Conservation (phyloP, 352 stramenopile species). For the Globisporangium megalacanthum region DNA sequence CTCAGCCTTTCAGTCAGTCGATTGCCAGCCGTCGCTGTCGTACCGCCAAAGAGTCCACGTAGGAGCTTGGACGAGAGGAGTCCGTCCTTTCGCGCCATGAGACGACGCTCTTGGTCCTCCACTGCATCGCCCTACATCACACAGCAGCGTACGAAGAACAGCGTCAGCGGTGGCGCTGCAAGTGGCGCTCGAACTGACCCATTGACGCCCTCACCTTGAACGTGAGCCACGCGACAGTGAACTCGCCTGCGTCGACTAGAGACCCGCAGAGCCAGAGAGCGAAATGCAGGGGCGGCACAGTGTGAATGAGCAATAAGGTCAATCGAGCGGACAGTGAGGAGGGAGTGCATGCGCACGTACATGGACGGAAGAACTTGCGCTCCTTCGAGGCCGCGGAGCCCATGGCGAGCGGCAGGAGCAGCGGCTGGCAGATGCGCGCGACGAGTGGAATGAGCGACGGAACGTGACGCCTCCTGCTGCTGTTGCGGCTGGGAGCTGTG, state of each 20-base stretch:
- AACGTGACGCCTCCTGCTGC: too few relatives aligned
- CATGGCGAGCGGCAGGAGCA: slow-evolving; percentile 18
- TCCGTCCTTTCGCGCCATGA: slow-evolving; percentile 62
- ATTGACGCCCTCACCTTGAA: slow-evolving; percentile 54
- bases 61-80: slow-evolving; percentile 75
- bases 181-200: too few relatives aligned
- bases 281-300: not conserved
- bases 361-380: slow-evolving; percentile 45
- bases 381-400: slow-evolving; percentile 37
- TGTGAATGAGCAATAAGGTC: not conserved
- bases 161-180: too few relatives aligned
- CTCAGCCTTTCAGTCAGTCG: not conserved
- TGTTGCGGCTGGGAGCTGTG: too few relatives aligned
- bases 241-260: slow-evolving; percentile 66
- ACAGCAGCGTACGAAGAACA: not conserved
- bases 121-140: slow-evolving; percentile 52
- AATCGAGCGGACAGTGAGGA: not conserved
- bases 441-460: too few relatives aligned
- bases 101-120: slow-evolving; percentile 56
- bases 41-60: slow-evolving; percentile 68
- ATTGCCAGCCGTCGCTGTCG: not conserved
- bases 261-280: slow-evolving; percentile 1
- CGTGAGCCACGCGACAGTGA: slow-evolving; percentile 82
- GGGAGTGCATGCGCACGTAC: slow-evolving; percentile 20
- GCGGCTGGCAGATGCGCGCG: too few relatives aligned